Base-by-base conservation (phyloP, 352 stramenopile species). In the Phytophthora europaea region DNA sequence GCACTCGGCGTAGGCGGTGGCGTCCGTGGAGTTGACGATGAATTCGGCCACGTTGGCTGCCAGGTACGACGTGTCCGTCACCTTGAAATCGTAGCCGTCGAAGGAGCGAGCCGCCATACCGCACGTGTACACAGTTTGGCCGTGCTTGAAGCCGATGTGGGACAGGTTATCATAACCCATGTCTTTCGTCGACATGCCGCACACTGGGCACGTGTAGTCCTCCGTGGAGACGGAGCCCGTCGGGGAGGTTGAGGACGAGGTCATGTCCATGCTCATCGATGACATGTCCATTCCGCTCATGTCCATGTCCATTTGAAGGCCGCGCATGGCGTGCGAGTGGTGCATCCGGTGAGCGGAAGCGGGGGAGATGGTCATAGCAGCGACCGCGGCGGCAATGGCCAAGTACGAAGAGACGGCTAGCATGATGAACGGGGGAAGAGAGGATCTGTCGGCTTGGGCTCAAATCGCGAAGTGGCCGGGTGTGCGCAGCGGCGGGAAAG, bases 61-160 rank as follows among this genome's bases (percentile, higher is more conserved):
- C 54, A 94, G 66, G 70, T 94, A 93, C 12, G 85, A 65, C 50
- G 84, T 84, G 71, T 94, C 87, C 7, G 88, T 93, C 61, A 87
- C 76, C 20, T 84, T 58, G 59, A 85, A 87, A 53, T 67, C 67
- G 70, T 90, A 88, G 72, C 83, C 80, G n/a, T 81, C 61, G 64
- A 85, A 87, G 40, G 57, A 71, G 26, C 78, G 73, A 18, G 84
- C 60, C n/a, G 73, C 82, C 89, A 95, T 95, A 55, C 87, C 84
- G 72, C 89, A 95, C 40, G 89, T 85, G 77, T 90, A 94, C 57
- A 94, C 69, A 31, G 70, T 79, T 76, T 95, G 89, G 57, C 85
- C 86, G 63, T 92, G 73, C 16, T 63, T 61, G 16, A 93, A 80
- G 52, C 79, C 70, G 33, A 94, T 79, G 57, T 90, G 89, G 70